These are phyloP conservation scores for Capronia coronata DNA, from an alignment of 2,329 filamentous ascomycete genomes.

Conservation along the genomic window DNA sequence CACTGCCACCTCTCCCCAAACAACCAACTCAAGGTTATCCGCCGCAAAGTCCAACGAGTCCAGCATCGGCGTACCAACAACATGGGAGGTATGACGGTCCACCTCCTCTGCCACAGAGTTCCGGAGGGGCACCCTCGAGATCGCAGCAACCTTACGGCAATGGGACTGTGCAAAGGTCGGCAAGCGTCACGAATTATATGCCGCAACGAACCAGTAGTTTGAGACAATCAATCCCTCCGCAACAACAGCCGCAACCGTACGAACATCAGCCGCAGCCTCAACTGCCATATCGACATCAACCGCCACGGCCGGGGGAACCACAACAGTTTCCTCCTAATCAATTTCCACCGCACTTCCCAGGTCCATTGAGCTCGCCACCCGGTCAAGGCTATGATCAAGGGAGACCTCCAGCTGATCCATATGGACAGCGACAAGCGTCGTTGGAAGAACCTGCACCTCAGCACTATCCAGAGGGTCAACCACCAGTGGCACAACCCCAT, in stretches of 20 bases:
- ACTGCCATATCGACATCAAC: constrained; percentile 23
- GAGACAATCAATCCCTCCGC: constrained; percentile 22
- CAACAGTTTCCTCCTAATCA: constrained; percentile 16
- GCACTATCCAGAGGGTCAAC: constrained; percentile 5
- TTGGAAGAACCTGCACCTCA: constrained; percentile 6
- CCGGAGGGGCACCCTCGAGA: constrained; percentile 3
- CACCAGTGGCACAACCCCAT: constrained; percentile 17
- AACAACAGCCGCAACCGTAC: constrained; percentile 12
- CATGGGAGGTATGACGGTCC: constrained; percentile 28
- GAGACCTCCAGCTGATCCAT: constrained; percentile 6
- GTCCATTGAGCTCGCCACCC: constrained; percentile 4
- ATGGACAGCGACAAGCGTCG: constrained; percentile 1
- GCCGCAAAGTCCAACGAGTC: constrained; percentile 2
- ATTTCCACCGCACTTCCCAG: not conserved
- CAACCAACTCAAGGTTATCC: constrained; percentile 9
- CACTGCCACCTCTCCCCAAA: constrained; percentile 21
- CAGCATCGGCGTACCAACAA: not conserved
- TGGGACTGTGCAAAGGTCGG: constrained; percentile 27
- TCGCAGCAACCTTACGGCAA: constrained; percentile 24
- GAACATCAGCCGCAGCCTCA: constrained; percentile 18
- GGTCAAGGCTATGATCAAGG: constrained; percentile 7
- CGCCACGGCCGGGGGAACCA: constrained; percentile 17
- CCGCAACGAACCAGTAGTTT: constrained; percentile 31
- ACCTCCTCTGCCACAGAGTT: constrained; percentile 21
- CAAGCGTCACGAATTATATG: constrained; percentile 31